Percentiles rank a stretch among this genome's conserved stretches.
These are phyloP conservation scores for Coemansia sp. DNA, from an alignment of 192 early-diverging fungal genomes.

Conservation along the genomic window DNA sequence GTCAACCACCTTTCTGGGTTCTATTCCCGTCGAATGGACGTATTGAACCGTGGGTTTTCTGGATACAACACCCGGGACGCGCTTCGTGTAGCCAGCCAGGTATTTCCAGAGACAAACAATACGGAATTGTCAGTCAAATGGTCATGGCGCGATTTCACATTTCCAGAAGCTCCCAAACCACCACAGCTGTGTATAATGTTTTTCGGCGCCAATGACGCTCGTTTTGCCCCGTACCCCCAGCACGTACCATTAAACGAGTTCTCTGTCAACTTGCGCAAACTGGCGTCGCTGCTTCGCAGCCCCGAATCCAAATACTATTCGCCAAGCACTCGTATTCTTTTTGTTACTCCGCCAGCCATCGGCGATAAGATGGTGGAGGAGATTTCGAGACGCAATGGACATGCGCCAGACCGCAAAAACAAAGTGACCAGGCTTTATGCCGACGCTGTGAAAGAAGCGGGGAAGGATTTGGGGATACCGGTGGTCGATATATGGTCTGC, in stretches of 20 bases:
- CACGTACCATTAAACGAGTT: conserved; percentile 62
- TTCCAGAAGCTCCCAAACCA: background rate
- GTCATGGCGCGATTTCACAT: background rate
- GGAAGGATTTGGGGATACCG: conserved; percentile 21
- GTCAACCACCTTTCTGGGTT: conserved; percentile 47
- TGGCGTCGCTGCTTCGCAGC: conserved; percentile 57
- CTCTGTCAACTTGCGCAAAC: conserved; percentile 54
- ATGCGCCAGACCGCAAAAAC: conserved; percentile 25
- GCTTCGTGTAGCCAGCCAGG: conserved; percentile 53
- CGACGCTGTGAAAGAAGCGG: conserved; percentile 39
- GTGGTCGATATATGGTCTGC: conserved; percentile 40
- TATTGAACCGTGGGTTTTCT: conserved; percentile 76
- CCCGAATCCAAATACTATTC: conserved; percentile 56
- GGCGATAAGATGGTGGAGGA: conserved; percentile 51
- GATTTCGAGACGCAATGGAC: conserved; percentile 8
- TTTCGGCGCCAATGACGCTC: conserved; percentile 81
- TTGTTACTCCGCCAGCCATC: conserved; percentile 70
- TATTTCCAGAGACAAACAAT: conserved; percentile 52
- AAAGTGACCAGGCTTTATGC: conserved; percentile 45
- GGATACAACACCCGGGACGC: conserved; percentile 73
- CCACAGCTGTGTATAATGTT: conserved; percentile 51
- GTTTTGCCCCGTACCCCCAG: conserved; percentile 51
- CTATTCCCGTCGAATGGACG: conserved; percentile 69
- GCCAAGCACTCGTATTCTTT: conserved; percentile 59
- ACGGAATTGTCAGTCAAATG: background rate